A percentile compares a stretch with the other conserved stretches of the same genome.
These are phyloP conservation scores for Haplosporangium sp. DNA, from an alignment of 371 early-diverging fungal genomes.

Conservation along the genomic window DNA sequence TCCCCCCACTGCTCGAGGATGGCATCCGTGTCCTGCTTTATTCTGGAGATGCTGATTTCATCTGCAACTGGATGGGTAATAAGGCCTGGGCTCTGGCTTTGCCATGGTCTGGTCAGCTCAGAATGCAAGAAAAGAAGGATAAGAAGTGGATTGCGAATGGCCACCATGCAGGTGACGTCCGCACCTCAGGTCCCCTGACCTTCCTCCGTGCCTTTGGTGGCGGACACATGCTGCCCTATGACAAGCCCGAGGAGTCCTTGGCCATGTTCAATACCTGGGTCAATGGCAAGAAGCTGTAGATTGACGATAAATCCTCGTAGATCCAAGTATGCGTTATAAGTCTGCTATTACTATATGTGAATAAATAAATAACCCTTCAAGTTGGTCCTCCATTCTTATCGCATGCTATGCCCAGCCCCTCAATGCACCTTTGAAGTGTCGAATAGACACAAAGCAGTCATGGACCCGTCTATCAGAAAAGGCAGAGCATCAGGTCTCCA, in stretches of 20 bases:
- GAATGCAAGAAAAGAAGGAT: conserved; percentile 74
- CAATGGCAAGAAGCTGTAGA: conserved; percentile 22
- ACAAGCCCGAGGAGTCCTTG: conserved; percentile 66
- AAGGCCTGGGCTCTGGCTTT: conserved; percentile 89
- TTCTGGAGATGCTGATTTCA: conserved; percentile 90
- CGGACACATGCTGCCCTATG: conserved; percentile 88
- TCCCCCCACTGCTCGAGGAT: conserved; percentile 83
- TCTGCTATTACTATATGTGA: not conserved
- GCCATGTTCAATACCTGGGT: conserved; percentile 80
- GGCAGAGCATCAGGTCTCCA: no score
- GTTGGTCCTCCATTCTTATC: no score
- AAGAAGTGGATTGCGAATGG: conserved; percentile 64
- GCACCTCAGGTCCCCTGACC: conserved; percentile 77
- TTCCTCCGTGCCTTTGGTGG: conserved; percentile 88
- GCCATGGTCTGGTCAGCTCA: conserved; percentile 82
- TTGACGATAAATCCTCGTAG: no score
- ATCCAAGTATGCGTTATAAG: not conserved
- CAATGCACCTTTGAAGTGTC: no score
- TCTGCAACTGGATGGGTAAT: conserved; percentile 95
- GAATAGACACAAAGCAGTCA: no score
- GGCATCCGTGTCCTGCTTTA: conserved; percentile 87
- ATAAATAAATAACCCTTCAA: no score
- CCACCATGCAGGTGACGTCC: conserved; percentile 77
- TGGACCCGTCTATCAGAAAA: no score
- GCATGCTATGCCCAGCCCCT: no score